phyloP scores from a whole-genome alignment of 371 early-diverging fungal species.

The Mortierella sp. region DNA sequence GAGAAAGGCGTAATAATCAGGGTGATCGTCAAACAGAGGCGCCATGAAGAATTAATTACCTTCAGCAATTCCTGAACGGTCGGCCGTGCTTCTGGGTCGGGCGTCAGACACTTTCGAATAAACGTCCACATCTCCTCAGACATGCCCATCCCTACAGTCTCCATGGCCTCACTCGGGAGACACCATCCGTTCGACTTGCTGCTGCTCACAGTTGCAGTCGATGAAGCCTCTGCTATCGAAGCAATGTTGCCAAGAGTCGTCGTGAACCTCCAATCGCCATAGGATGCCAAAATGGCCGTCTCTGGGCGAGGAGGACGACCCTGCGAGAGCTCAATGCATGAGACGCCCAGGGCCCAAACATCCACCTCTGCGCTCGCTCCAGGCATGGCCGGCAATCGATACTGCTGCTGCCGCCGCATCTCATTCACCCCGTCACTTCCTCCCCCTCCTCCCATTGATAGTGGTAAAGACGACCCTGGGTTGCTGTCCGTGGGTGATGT shows the following conservation, averaged over 20 bases:
- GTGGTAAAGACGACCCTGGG: neutral
- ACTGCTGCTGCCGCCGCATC: neutral
- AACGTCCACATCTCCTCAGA: constrained; percentile 63
- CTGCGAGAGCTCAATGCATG: constrained; percentile 57
- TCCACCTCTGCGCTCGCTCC: constrained; percentile 63
- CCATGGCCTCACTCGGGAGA: constrained; percentile 5
- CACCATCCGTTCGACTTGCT: constrained; percentile 9
- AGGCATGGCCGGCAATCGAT: constrained; percentile 39
- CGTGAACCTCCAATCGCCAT: constrained; percentile 24
- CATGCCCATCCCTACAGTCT: constrained; percentile 47
- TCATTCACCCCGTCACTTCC: constrained; percentile 60
- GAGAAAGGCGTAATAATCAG: too few species aligned
- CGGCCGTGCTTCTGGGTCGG: constrained; percentile 69
- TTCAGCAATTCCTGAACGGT: constrained; percentile 58
- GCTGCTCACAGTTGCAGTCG: too few species aligned
- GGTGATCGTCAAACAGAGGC: too few species aligned
- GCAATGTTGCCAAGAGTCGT: neutral
- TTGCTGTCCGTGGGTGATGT: neutral
- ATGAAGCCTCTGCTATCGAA: constrained; percentile 55
- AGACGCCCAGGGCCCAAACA: constrained; percentile 77
- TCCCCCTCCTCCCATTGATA: constrained; percentile 58
- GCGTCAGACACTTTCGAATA: constrained; percentile 66
- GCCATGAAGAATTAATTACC: constrained; percentile 18
- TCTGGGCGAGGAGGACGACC: constrained; percentile 44
- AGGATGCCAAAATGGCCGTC: constrained; percentile 27